A percentile compares a stretch with the other conserved stretches of the same genome.
Conservation (phyloP, 108 stramenopile species). For the Stephanodiscus minutulus region DNA sequence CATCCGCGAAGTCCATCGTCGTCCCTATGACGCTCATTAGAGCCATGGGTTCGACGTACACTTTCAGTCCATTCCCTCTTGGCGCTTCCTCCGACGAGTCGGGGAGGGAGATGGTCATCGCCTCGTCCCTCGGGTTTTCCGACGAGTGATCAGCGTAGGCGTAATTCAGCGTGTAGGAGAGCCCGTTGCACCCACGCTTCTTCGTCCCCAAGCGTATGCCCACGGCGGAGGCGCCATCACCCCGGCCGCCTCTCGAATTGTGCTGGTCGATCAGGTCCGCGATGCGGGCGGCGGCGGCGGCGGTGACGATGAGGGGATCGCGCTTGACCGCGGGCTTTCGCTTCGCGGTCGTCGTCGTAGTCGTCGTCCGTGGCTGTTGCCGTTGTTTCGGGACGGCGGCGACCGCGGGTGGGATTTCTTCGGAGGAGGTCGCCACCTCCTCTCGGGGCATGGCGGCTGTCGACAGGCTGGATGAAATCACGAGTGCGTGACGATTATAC, state of each 20-base stretch:
- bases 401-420: background rate
- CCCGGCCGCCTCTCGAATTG: slow-evolving; percentile 16
- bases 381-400: background rate
- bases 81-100: slow-evolving; percentile 54
- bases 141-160: slow-evolving; percentile 69
- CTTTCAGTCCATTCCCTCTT: slow-evolving; percentile 71
- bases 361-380: background rate
- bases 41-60: slow-evolving; percentile 98
- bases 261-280: slow-evolving; percentile 33
- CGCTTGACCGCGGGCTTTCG: slow-evolving; percentile 21
- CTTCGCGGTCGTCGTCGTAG: slow-evolving; percentile 3
- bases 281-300: slow-evolving; percentile 43
- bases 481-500: background rate
- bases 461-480: slow-evolving; percentile 4
- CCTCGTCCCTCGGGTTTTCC: slow-evolving; percentile 58
- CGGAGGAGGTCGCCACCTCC: background rate
- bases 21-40: slow-evolving; percentile 98
- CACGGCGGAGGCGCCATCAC: slow-evolving; percentile 46
- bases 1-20: slow-evolving; percentile 96
- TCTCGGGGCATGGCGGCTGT: slow-evolving; percentile 20
- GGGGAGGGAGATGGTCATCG: slow-evolving; percentile 51
- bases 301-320: slow-evolving; percentile 42
- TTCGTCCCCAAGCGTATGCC: slow-evolving; percentile 96
- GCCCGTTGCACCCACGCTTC: slow-evolving; percentile 97
- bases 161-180: slow-evolving; percentile 98